These are phyloP conservation scores for Tolypocladium nubicola DNA, from an alignment of 2,329 filamentous ascomycete genomes.

Conservation along the genomic window DNA sequence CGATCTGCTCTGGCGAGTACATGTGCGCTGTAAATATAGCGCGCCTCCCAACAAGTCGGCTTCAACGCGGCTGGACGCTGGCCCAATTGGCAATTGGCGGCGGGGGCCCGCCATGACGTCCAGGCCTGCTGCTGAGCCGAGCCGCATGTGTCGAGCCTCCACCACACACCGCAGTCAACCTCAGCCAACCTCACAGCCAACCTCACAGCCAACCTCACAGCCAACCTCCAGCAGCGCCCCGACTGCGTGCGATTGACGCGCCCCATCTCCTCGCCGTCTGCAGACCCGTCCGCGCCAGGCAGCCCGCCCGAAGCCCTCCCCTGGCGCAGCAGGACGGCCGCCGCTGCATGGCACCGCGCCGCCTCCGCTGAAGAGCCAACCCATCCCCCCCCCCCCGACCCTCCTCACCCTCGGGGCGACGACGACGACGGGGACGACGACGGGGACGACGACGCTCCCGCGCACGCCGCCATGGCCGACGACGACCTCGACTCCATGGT, in stretches of 20 bases:
- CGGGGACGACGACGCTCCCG: not conserved
- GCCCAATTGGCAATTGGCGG: not conserved
- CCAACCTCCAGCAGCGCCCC: not conserved
- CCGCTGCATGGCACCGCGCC: not conserved
- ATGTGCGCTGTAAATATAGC: not conserved
- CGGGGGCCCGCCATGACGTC: not conserved
- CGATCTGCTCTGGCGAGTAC: not conserved
- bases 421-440: too few species aligned
- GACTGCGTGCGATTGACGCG: not conserved
- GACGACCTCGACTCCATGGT: conserved; percentile 75
- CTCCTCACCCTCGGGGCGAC: too few species aligned
- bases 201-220: not conserved
- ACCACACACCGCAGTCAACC: too few species aligned
- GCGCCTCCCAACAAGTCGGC: not conserved
- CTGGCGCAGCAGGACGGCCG: not conserved
- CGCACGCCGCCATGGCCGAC: conserved; percentile 41
- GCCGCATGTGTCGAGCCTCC: not conserved
- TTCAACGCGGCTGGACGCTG: not conserved
- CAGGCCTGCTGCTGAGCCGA: not conserved
- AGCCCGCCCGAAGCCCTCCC: not conserved
- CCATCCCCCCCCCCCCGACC: not conserved
- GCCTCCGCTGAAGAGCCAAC: conserved; percentile 7
- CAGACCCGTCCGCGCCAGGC: not conserved
- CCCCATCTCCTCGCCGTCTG: not conserved
- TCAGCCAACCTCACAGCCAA: not conserved